A percentile compares a stretch with the other conserved stretches of the same genome.
These are phyloP conservation scores for Benincasa hispida DNA, from an alignment of 306 rosid species.

Conservation along the genomic window DNA sequence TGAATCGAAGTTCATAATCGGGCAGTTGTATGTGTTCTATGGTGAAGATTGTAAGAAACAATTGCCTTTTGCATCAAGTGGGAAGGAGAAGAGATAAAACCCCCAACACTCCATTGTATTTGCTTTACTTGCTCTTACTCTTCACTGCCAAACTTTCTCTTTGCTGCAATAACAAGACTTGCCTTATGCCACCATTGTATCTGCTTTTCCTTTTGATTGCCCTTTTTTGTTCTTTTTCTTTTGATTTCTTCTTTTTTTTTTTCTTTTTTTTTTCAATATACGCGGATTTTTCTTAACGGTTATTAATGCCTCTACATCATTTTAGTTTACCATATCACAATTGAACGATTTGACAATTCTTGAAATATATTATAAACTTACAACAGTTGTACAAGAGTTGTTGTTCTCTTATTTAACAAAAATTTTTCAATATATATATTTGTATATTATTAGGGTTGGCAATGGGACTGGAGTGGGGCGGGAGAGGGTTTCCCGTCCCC, in stretches of 20 bases:
- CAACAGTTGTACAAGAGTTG: no score
- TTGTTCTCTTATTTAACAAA: no score
- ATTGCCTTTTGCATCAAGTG: neutral
- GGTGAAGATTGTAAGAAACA: neutral
- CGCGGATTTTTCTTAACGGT: no score
- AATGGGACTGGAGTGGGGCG: no score
- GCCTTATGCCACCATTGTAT: neutral
- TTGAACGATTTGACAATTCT: no score
- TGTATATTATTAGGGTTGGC: no score
- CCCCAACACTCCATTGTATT: neutral
- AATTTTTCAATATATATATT: no score
- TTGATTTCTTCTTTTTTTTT: neutral
- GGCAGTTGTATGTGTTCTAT: neutral
- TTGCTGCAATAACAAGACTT: neutral
- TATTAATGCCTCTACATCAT: no score
- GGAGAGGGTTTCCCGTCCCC: no score
- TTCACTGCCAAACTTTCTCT: neutral
- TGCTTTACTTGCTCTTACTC: neutral
- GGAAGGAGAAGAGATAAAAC: neutral
- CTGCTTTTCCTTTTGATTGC: neutral
- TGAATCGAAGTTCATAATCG: neutral
- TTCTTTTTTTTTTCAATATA: neutral
- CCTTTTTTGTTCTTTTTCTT: neutral
- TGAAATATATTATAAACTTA: no score
- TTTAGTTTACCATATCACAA: no score